Evolutionary conservation across 1,284 basidiomycete genomes (phyloP).

Genomic region (Gymnopus androsaceus): DNA sequence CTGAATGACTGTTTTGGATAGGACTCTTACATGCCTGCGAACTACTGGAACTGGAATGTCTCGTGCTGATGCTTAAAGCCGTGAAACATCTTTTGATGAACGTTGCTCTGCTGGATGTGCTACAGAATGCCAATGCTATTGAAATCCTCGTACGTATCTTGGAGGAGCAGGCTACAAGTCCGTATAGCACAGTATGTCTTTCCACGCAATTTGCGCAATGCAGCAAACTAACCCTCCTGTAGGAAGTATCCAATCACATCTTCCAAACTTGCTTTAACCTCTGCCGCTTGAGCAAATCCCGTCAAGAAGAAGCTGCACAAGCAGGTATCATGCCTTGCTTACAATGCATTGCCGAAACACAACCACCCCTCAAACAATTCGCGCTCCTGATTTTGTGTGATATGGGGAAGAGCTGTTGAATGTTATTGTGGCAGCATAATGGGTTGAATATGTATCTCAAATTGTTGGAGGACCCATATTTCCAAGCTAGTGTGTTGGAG

Average conservation of each 20-base stretch:
- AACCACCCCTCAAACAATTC: slow-evolving; percentile 93
- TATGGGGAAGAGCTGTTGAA: slow-evolving; percentile 88
- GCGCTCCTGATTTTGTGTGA: slow-evolving; percentile 96
- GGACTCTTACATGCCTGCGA: slow-evolving; percentile 85
- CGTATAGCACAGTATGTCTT: slow-evolving; percentile 75
- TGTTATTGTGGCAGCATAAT: slow-evolving; percentile 86
- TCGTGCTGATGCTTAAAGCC: slow-evolving; percentile 90
- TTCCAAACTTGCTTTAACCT: slow-evolving; percentile 96
- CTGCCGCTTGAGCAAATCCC: slow-evolving; percentile 88
- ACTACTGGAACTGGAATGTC: slow-evolving; percentile 78
- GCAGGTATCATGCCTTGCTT: slow-evolving; percentile 92
- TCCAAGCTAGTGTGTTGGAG: slow-evolving; percentile 93
- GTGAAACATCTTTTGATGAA: slow-evolving; percentile 97
- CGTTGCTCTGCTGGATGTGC: slow-evolving; percentile 83
- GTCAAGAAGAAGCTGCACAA: slow-evolving; percentile 96
- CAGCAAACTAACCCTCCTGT: slow-evolving; percentile 13
- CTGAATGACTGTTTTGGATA: slow-evolving; percentile 31
- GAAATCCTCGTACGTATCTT: slow-evolving; percentile 87
- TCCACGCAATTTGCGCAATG: not conserved
- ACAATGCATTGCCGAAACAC: slow-evolving; percentile 83
- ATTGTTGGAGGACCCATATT: slow-evolving; percentile 90
- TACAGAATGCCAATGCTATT: slow-evolving; percentile 95
- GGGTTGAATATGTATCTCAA: slow-evolving; percentile 82
- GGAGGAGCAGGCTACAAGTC: slow-evolving; percentile 78
- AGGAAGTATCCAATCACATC: slow-evolving; percentile 94